These are phyloP conservation scores for Candida cerambycidarum DNA, from an alignment of 805 yeast species.

Conservation along the genomic window DNA sequence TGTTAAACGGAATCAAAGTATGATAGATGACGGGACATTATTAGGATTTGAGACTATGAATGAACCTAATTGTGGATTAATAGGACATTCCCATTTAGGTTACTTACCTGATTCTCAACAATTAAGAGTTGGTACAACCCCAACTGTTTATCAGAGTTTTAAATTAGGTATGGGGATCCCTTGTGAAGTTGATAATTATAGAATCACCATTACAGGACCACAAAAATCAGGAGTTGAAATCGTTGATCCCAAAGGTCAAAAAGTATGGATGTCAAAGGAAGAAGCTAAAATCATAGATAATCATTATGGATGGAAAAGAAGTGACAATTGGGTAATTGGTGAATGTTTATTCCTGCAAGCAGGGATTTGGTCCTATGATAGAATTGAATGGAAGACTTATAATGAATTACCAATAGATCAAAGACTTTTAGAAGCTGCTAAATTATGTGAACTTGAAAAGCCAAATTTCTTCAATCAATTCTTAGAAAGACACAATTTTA, in stretches of 20 bases:
- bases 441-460: slow-evolving; percentile 23
- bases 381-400: slow-evolving; percentile 22
- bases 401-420: slow-evolving; percentile 27
- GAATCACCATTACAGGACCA: slow-evolving; percentile 76
- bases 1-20: slow-evolving; percentile 25
- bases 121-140: slow-evolving; percentile 75
- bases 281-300: slow-evolving; percentile 48
- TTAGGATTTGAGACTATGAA: slow-evolving; percentile 84
- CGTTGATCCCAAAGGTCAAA: slow-evolving; percentile 65
- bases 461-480: slow-evolving; percentile 36
- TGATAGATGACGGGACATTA: slow-evolving; percentile 47
- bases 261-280: slow-evolving; percentile 64
- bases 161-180: slow-evolving; percentile 77
- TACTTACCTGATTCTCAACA: slow-evolving; percentile 60
- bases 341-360: slow-evolving; percentile 79
- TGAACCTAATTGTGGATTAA: slow-evolving; percentile 79
- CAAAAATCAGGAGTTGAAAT: slow-evolving; percentile 53
- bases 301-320: slow-evolving; percentile 71
- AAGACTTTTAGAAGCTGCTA: slow-evolving; percentile 17
- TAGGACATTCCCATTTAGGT: slow-evolving; percentile 60
- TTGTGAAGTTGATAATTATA: slow-evolving; percentile 66
- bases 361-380: slow-evolving; percentile 66
- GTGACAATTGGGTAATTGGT: slow-evolving; percentile 65
- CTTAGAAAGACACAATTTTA: slow-evolving; percentile 33
- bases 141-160: slow-evolving; percentile 75